A percentile compares a stretch with the other conserved stretches of the same genome.
Conservation (phyloP, 1,284 basidiomycete species). For the Malassezia brasiliensis region DNA sequence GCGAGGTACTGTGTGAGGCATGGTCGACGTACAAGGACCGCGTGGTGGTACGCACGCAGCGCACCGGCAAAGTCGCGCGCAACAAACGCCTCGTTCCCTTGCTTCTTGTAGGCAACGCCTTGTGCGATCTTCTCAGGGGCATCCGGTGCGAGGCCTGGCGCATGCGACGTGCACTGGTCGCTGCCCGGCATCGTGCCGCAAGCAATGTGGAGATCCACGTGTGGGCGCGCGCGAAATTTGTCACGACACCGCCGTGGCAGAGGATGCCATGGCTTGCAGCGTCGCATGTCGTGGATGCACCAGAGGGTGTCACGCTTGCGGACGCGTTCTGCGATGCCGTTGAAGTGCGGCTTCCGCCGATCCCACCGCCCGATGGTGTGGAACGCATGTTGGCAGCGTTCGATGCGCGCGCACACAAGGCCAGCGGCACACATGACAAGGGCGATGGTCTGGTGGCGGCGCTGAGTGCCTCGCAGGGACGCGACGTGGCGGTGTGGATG, state of each 20-base stretch:
- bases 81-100: conserved; percentile 7
- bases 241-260: neutral
- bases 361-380: neutral
- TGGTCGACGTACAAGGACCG: conserved; percentile 6
- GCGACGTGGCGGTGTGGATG: neutral
- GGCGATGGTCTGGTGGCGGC: neutral
- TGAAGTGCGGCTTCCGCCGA: neutral
- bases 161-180: neutral
- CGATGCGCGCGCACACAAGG: too few relatives aligned
- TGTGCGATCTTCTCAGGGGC: neutral
- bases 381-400: too few relatives aligned
- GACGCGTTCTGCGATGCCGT: neutral
- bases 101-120: conserved; percentile 7
- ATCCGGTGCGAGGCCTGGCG: neutral
- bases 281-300: neutral
- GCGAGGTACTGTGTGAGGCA: conserved; percentile 10
- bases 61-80: conserved; percentile 4
- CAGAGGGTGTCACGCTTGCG: neutral
- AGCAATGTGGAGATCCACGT: conserved; percentile 1
- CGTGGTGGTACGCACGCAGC: conserved; percentile 8
- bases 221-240: neutral
- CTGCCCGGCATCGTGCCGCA: neutral
- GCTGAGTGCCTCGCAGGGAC: neutral
- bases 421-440: too few relatives aligned
- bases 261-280: conserved; percentile 9